Base-by-base conservation (phyloP, 2,329 filamentous ascomycete species). In the Fusarium citri region DNA sequence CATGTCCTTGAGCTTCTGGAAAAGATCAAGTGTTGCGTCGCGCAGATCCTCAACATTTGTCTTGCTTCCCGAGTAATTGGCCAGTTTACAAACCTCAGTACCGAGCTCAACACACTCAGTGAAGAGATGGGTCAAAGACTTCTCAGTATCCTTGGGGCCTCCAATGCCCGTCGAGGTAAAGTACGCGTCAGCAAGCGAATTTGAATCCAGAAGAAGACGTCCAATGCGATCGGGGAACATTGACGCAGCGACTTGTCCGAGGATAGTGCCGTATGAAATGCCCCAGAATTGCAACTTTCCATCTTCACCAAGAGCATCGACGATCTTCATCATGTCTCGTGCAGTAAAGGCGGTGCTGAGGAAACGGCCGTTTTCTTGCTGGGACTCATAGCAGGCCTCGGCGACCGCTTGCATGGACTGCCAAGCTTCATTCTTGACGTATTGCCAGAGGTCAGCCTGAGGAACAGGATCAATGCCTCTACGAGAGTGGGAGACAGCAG, bases 321-420 rank as follows among this genome's bases (percentile, higher is more conserved):
- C 80, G 18, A 83, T 78, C 25, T 71, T 58, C 62, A 82, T 78
- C 73, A 83, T 75, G 59, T 83, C 81, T 37, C 80, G 75, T 16
- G 79, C 81, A 2, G 77, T 77, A 51, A 79, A 80, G 5, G 78
- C 69, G 0, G 78, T 80, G 40, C 77, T 76, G 15, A 82, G 63
- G 8, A 76, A 66, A 4, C 73, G 74, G 2, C 74, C 79, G 4
- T 50, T 42, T 1, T 70, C 75, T 40, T 76, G 69, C n/a, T 76
- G 66, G 5, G 64, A 71, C 23, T 64, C 60, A 10, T 66, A 65
- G 51, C 80, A 82, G 4, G 59, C 31, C 8, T 73, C 64, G 0
- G 68, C 72, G 1, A 62, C 10, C 0, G 28, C 22, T 4, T 58
- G 46, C 34, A 56, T 56, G 1, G 18, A 34, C 5, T 62, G 20